phyloP scores from a whole-genome alignment of 2,329 filamentous ascomycete genomes.

The Tolypocladium amazonense region DNA sequence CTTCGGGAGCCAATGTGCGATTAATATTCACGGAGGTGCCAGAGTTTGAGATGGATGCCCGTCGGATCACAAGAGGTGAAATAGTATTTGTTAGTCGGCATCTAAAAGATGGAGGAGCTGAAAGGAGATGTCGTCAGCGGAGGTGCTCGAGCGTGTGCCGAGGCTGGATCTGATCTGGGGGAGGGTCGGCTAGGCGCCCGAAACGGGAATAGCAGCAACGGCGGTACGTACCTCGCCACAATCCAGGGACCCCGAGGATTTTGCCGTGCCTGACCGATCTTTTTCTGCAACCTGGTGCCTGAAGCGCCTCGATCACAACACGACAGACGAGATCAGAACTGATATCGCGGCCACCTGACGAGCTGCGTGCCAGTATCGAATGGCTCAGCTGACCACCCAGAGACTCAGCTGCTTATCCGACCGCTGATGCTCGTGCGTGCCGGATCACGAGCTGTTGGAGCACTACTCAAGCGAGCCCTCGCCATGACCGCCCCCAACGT shows the following conservation, averaged over 20 bases:
- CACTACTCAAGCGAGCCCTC: slow-evolving; percentile 3
- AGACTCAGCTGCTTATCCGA: neutral
- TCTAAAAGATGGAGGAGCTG: neutral
- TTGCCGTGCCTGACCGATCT: slow-evolving; percentile 18
- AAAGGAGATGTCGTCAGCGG: neutral
- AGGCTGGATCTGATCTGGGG: neutral
- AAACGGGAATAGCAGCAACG: neutral
- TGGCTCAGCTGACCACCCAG: neutral
- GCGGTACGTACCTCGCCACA: neutral
- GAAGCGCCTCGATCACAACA: neutral
- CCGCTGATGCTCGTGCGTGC: slow-evolving; percentile 8
- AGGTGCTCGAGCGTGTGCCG: neutral
- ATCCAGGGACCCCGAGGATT: slow-evolving; percentile 4
- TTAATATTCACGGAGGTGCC: neutral
- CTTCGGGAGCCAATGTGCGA: neutral
- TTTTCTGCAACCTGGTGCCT: neutral
- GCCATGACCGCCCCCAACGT: slow-evolving; percentile 5
- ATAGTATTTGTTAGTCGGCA: neutral
- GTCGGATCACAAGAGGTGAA: neutral
- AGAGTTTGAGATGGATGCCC: neutral
- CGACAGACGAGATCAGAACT: neutral
- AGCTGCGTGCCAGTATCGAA: neutral
- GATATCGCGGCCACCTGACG: neutral
- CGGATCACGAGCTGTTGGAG: slow-evolving; percentile 6
- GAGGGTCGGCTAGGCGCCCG: neutral